Evolutionary conservation across 2,329 filamentous ascomycete genomes (phyloP), one percentile per base, ranked within the genome.

Genomic region (Phialocephala subalpina): DNA sequence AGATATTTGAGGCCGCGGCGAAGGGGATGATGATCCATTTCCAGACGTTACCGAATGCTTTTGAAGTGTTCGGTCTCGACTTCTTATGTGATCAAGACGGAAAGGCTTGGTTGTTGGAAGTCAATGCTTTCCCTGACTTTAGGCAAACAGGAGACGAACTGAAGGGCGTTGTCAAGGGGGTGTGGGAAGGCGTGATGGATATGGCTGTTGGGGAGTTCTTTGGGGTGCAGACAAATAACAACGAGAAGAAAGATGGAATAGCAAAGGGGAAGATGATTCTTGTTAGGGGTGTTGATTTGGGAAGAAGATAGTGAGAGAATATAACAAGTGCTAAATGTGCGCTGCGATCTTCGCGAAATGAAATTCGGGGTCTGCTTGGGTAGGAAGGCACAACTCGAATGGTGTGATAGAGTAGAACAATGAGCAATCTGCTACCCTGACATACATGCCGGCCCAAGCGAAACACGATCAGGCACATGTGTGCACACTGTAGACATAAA

Each of bases 111-210:
- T 77, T 99, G 74, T 81, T 99, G 64, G 96, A 99, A 81, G 87
- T 97, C 36, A 99, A 99, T 81, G 93, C 95, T 0, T 99, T 97
- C 79, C 96, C 96, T 11, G 96, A 99, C 80, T 98, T 98, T 76
- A 89, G 87, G 75, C 95, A 98, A 86, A 97, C 94, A 18, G 96
- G 96, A 0, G 84, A 85, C 8, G 90, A 92, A 64, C 79, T 97
- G 70, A 87, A 85, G 75, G 86, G 81, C 0, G 79, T 98, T 47
- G 90, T 99, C 27, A 86, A 83, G 22, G 91, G 89, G 8, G 83
- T 99, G 71, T 96, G 97, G 84, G 84, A 87, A 73, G 91, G 87
- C 12, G 90, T 93, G 25, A 83, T 97, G 49, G 83, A 87, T 63
- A 80, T 85, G 69, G 92, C 83, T 1, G 86, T 97, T 1, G 80